Evolutionary conservation across 2,329 filamentous ascomycete genomes (phyloP), one percentile per base, ranked within the genome.

Genomic region (Botrytis elliptica): DNA sequence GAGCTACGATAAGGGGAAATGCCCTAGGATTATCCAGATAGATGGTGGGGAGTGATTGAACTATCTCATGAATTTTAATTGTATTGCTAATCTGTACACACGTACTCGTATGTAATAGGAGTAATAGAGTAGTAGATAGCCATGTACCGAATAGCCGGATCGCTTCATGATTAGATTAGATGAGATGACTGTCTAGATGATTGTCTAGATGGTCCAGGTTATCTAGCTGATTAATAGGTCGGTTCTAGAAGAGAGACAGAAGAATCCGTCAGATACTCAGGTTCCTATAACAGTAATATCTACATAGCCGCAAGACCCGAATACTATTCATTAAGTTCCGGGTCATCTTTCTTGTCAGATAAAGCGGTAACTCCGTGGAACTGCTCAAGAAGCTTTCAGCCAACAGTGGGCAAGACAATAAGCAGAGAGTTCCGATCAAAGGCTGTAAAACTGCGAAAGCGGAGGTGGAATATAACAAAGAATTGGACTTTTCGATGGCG

Each of bases 381-480:
- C 44, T n/a, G 36, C 25, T 8, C 63, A 22, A 36, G 29, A 64
- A 64, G n/a, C 60, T 2, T 49, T 40, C 64, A 67, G 22, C 64
- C 33, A 67, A 52, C 64, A 52, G 64, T 52, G 33, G 44, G 44
- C 22, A 67, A 67, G 44, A n/a, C 8, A 49, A 66, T 29, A 55
- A 29, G 46, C 46, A 68, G 36, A 42, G 36, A 33, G 18, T 33
- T 18, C 22, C 25, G 44, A 40, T 55, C 46, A 55, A 68, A 68
- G 65, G 36, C 46, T 68, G 46, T 25, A 49, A 42, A 9, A 42
- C 36, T 68, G 65, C 65, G 65, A 68, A 55, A 68, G 65, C 46
- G 65, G 65, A 55, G 65, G 36, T 8, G 36, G 29, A 38, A 49
- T 9, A 20, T 5, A 40, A 68, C 66, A 68, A 68, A 68, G 66